Conservation (phyloP, 1,139 yeast species). For the Pneumocystis sp. region DNA sequence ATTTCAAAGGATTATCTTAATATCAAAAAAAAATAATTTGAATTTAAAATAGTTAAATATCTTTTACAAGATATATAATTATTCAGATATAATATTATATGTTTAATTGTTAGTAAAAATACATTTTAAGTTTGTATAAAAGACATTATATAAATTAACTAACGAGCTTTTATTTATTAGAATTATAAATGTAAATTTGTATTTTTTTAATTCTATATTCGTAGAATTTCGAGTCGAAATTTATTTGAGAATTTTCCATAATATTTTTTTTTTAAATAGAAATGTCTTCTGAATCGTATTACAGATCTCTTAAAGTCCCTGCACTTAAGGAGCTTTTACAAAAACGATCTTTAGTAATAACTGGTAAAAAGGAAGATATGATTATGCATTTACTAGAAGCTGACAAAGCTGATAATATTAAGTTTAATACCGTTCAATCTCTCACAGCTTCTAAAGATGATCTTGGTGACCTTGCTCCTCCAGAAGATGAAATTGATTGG, state of each 20-base stretch:
- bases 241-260: not conserved
- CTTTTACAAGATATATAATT: not conserved
- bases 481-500: conserved; percentile 9
- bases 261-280: not conserved
- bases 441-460: not conserved
- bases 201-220: not conserved
- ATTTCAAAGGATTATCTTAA: not conserved
- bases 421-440: not conserved
- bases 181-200: not conserved
- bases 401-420: conserved; percentile 2
- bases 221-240: not conserved
- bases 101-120: not conserved
- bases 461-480: conserved; percentile 8
- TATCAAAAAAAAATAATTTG: not conserved
- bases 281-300: conserved; percentile 36
- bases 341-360: conserved; percentile 47
- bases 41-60: not conserved
- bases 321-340: conserved; percentile 71
- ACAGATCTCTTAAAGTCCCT: conserved; percentile 56
- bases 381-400: conserved; percentile 8
- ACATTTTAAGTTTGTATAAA: not conserved
- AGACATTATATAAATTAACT: not conserved
- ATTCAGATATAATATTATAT: not conserved
- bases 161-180: not conserved
- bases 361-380: conserved; percentile 49